Conservation (phyloP, 228 moss, liverwort and hornwort genomes). For the Sphagnum fallax region DNA sequence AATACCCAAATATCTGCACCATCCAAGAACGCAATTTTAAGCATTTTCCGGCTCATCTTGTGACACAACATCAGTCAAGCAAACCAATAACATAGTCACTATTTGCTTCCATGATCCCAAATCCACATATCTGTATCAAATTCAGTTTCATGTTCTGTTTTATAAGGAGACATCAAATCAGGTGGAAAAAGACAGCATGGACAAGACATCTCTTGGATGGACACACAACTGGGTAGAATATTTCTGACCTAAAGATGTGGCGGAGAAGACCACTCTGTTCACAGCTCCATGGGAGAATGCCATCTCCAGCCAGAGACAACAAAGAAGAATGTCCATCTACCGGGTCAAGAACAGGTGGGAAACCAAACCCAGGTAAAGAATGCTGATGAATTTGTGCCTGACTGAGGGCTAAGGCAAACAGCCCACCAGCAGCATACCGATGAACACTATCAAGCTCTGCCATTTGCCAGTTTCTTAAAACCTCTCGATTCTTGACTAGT, state of each 20-base stretch:
- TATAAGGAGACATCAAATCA: no score
- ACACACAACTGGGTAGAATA: no score
- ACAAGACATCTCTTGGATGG: no score
- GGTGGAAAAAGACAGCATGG: no score
- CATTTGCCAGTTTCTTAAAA: conserved; percentile 16
- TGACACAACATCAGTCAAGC: no score
- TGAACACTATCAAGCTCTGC: conserved; percentile 46
- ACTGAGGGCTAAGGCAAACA: conserved; percentile 48
- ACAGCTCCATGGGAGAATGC: conserved; percentile 37
- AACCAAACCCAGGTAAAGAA: conserved; percentile 21
- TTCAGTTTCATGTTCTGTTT: no score
- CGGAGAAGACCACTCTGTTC: conserved; percentile 44
- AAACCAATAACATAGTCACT: no score
- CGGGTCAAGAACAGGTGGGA: conserved; percentile 7
- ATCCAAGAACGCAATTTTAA: conserved; percentile 1
- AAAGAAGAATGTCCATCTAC: conserved; percentile 8
- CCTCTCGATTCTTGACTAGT: no score
- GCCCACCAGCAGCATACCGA: conserved; percentile 59
- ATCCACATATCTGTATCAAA: no score
- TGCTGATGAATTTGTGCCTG: conserved; percentile 52
- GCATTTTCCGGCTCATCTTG: background rate
- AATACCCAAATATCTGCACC: conserved; percentile 40
- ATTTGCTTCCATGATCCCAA: no score
- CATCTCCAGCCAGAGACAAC: conserved; percentile 19
- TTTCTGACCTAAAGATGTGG: conserved; percentile 42